phyloP scores from a whole-genome alignment of 441 rosid species.

The Manihot esculenta region DNA sequence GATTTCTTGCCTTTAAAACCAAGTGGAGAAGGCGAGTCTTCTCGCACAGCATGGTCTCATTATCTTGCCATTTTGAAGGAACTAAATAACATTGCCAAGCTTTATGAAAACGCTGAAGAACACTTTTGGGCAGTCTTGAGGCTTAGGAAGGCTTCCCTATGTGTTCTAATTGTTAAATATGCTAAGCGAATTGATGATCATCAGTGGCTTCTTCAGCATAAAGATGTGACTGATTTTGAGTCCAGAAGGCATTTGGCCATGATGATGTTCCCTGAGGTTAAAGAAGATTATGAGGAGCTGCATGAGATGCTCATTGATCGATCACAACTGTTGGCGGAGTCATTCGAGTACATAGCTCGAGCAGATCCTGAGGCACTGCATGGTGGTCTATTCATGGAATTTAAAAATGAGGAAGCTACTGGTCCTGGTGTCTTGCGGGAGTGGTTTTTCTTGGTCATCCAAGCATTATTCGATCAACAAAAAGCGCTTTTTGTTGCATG shows the following conservation, averaged over 20 bases:
- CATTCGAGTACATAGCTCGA: constrained; percentile 64
- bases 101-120: constrained; percentile 56
- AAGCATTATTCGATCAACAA: constrained; percentile 62
- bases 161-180: constrained; percentile 53
- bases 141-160: constrained; percentile 43
- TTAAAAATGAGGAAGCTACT: constrained; percentile 95
- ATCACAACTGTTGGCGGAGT: constrained; percentile 78
- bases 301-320: constrained; percentile 97
- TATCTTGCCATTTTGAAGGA: constrained; percentile 77
- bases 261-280: constrained; percentile 82
- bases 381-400: constrained; percentile 82
- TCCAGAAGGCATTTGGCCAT: constrained; percentile 79
- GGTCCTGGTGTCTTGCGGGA: constrained; percentile 93
- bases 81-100: constrained; percentile 52
- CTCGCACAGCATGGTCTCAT: constrained; percentile 43
- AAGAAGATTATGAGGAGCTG: constrained; percentile 81
- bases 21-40: constrained; percentile 44
- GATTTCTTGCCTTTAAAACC: constrained; percentile 29
- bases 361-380: constrained; percentile 64
- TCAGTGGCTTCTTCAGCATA: constrained; percentile 74
- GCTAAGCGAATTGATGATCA: constrained; percentile 67
- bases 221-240: constrained; percentile 76
- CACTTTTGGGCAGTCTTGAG: constrained; percentile 47
- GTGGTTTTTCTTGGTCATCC: constrained; percentile 85
- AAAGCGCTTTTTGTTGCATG: constrained; percentile 73